Percentiles rank a stretch among this genome's conserved stretches.
Evolutionary conservation across 306 rosid genomes (phyloP).

Genomic region (Quercus suber): DNA sequence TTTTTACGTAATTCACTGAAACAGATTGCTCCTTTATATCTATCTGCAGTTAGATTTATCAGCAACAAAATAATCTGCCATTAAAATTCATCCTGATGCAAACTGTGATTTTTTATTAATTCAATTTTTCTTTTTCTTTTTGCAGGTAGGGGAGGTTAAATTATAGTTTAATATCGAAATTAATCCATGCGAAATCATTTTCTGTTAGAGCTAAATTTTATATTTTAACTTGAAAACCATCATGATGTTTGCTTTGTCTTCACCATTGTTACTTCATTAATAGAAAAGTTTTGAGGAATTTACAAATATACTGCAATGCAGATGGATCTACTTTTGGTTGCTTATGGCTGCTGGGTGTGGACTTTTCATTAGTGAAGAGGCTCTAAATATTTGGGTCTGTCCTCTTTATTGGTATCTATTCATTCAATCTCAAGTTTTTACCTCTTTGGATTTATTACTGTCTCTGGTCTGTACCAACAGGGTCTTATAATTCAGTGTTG

Average conservation of each 20-base stretch:
- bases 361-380: constrained; percentile 74
- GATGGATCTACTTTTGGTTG: constrained; percentile 78
- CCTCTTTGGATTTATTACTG: constrained; percentile 13
- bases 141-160: background rate
- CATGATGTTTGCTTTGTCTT: background rate
- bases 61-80: background rate
- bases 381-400: constrained; percentile 74
- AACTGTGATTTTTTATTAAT: background rate
- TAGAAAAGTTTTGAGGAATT: background rate
- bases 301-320: constrained; percentile 14
- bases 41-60: background rate
- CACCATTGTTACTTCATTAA: background rate
- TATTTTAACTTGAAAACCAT: background rate
- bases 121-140: background rate
- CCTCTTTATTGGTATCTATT: constrained; percentile 48
- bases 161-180: background rate
- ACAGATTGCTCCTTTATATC: background rate
- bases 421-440: constrained; percentile 26
- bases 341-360: constrained; percentile 80
- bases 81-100: background rate
- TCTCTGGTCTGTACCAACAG: background rate
- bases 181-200: background rate
- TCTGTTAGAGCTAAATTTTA: background rate
- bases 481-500: background rate
- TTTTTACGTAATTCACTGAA: background rate